phyloP scores from a whole-genome alignment of 2,329 filamentous ascomycete genomes.

The Paraphaeosphaeria sporulosa region DNA sequence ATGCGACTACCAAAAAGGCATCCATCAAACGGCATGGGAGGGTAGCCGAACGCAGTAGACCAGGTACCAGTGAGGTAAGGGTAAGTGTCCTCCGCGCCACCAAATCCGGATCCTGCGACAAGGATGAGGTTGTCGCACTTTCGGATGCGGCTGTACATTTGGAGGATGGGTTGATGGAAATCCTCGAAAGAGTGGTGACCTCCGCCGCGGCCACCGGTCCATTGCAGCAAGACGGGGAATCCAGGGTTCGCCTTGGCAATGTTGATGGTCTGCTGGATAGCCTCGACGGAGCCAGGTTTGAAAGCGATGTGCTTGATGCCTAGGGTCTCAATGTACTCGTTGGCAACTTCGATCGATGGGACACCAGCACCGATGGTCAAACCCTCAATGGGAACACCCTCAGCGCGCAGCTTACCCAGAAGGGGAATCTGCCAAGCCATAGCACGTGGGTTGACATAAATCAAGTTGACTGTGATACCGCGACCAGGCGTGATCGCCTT shows the following conservation, averaged over 20 bases:
- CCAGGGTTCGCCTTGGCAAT: slow-evolving; percentile 56
- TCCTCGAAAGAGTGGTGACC: slow-evolving; percentile 61
- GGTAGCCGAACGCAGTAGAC: slow-evolving; percentile 53
- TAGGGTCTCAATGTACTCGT: slow-evolving; percentile 65
- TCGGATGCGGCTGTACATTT: slow-evolving; percentile 55
- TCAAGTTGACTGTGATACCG: slow-evolving; percentile 62
- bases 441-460: slow-evolving; percentile 61
- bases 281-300: slow-evolving; percentile 56
- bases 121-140: slow-evolving; percentile 57
- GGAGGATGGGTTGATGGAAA: slow-evolving; percentile 58
- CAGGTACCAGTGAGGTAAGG: slow-evolving; percentile 57
- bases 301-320: slow-evolving; percentile 58
- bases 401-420: slow-evolving; percentile 55
- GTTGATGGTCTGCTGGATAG: slow-evolving; percentile 56
- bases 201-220: slow-evolving; percentile 60
- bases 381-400: slow-evolving; percentile 57
- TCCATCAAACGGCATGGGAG: slow-evolving; percentile 59
- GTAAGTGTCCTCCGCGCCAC: slow-evolving; percentile 56
- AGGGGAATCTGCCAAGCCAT: slow-evolving; percentile 63
- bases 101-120: slow-evolving; percentile 58
- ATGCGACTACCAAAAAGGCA: slow-evolving; percentile 57
- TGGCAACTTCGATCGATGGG: slow-evolving; percentile 57
- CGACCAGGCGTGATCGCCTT: slow-evolving; percentile 56
- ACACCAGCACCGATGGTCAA: slow-evolving; percentile 59
- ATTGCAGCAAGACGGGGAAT: slow-evolving; percentile 58